Conservation (phyloP, 1,139 yeast genomes). For the Geotrichum australiense region DNA sequence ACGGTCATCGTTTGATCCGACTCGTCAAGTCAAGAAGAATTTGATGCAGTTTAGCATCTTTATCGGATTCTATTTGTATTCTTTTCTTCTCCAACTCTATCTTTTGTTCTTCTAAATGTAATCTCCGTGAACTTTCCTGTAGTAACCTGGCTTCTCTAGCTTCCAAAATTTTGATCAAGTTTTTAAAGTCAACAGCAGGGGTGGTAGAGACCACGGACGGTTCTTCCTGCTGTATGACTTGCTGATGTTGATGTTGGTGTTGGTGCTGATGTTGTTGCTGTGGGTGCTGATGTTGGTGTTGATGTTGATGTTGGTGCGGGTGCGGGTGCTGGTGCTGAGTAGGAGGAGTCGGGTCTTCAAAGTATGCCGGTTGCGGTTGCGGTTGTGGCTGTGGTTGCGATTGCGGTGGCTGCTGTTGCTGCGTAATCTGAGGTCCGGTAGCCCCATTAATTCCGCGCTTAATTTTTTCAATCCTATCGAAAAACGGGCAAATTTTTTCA, state of each 20-base stretch:
- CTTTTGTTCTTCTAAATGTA: constrained; percentile 14
- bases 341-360: background rate
- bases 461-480: constrained; percentile 14
- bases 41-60: constrained; percentile 10
- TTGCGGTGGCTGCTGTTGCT: background rate
- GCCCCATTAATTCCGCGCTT: constrained; percentile 10
- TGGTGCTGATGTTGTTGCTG: constrained; percentile 7
- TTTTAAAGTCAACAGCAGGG: constrained; percentile 13
- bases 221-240: background rate
- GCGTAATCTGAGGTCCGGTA: background rate
- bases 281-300: constrained; percentile 6
- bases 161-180: constrained; percentile 12
- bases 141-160: constrained; percentile 13
- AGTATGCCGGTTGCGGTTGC: background rate
- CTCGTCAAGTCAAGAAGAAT: constrained; percentile 9
- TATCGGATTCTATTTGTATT: constrained; percentile 12
- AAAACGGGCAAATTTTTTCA: constrained; percentile 18
- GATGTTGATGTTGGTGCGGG: constrained; percentile 3
- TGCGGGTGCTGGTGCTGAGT: constrained; percentile 7
- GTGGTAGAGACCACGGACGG: constrained; percentile 1
- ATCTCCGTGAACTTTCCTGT: constrained; percentile 11
- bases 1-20: background rate
- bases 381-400: background rate
- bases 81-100: constrained; percentile 14
- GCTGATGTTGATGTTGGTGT: background rate